Conservation (phyloP, 2,329 filamentous ascomycete genomes). For the Calonectria montana region DNA sequence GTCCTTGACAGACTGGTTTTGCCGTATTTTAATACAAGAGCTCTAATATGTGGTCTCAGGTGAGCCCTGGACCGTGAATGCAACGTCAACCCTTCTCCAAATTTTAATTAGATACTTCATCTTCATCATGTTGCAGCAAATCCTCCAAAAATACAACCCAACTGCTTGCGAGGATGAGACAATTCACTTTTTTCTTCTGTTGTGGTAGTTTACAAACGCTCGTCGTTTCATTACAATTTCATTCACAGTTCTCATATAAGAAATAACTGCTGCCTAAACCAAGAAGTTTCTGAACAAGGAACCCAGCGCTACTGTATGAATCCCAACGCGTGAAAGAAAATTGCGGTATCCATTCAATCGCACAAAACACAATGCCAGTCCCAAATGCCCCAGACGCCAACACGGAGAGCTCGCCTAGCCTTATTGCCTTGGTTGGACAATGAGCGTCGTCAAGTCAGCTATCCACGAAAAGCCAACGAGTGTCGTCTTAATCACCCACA, state of each 20-base stretch:
- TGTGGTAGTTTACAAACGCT: not conserved
- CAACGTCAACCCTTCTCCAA: not conserved
- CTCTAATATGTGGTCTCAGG: not conserved
- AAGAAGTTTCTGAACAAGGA: not conserved
- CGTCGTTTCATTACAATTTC: conserved; percentile 15
- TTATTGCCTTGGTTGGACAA: conserved; percentile 34
- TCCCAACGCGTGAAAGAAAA: conserved; percentile 4
- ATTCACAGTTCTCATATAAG: conserved; percentile 16
- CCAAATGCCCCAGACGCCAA: conserved; percentile 14
- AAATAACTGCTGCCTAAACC: conserved; percentile 16
- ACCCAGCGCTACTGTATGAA: conserved; percentile 13
- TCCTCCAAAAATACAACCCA: not conserved
- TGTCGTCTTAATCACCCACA: conserved; percentile 42
- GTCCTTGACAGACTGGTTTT: not conserved
- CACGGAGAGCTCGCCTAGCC: conserved; percentile 23
- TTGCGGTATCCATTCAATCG: conserved; percentile 19
- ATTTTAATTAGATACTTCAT: not conserved
- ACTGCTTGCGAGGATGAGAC: not conserved
- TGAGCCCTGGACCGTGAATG: not conserved
- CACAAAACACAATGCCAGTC: conserved; percentile 14
- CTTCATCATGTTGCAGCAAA: not conserved
- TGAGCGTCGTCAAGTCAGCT: conserved; percentile 40
- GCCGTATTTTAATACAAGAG: not conserved
- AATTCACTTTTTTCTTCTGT: too few relatives aligned
- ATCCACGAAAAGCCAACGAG: conserved; percentile 42